phyloP scores from a whole-genome alignment of 352 stramenopile species.

The Elongisporangium senticosum region DNA sequence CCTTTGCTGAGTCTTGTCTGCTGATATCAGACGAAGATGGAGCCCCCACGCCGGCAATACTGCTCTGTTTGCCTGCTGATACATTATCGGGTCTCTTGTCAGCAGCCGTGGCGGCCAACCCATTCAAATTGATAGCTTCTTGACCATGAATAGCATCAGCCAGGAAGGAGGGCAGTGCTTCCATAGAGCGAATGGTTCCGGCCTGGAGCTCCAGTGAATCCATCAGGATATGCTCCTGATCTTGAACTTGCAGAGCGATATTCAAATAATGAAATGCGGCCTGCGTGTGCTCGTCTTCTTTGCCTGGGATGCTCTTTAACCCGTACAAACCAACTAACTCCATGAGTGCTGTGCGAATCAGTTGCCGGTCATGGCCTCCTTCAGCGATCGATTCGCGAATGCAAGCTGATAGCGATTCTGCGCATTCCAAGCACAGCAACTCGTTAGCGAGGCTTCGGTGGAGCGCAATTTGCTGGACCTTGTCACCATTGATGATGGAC shows the following conservation, averaged over 20 bases:
- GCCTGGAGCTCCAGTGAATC: conserved; percentile 58
- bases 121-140: neutral
- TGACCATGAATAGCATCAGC: conserved; percentile 15
- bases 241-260: conserved; percentile 34
- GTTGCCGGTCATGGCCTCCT: conserved; percentile 47
- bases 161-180: conserved; percentile 47
- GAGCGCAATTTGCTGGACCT: neutral
- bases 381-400: conserved; percentile 39
- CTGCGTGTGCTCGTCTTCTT: conserved; percentile 55
- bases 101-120: neutral
- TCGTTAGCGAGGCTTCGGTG: neutral
- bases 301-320: conserved; percentile 27
- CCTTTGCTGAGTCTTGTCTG: conserved; percentile 13
- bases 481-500: neutral
- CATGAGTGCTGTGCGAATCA: conserved; percentile 44
- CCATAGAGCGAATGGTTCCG: conserved; percentile 24
- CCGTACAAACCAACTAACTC: conserved; percentile 64
- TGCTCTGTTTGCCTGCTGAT: neutral
- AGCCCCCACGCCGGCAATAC: neutral
- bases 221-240: conserved; percentile 43
- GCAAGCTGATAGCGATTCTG: conserved; percentile 10
- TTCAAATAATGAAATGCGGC: conserved; percentile 69
- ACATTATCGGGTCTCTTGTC: neutral
- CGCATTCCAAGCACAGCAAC: conserved; percentile 7
- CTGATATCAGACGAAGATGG: neutral